Conservation (phyloP, 306 rosid genomes). For the Arachis stenosperma region DNA sequence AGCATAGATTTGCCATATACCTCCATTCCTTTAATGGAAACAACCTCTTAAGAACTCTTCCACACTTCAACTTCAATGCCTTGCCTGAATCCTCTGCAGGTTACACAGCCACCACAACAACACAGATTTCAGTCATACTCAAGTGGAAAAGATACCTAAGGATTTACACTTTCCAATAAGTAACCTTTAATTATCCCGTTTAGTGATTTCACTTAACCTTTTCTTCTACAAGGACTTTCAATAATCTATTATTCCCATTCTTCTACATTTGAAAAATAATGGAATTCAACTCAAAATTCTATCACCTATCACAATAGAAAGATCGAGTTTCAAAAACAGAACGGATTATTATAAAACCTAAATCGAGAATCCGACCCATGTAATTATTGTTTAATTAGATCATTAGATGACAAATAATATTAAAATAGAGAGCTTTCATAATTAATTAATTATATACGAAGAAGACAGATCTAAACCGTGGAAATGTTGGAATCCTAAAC, state of each 20-base stretch:
- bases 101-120: slow-evolving; percentile 65
- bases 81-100: slow-evolving; percentile 59
- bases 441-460: slow-evolving; percentile 13
- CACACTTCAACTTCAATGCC: slow-evolving; percentile 48
- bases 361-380: slow-evolving; percentile 7
- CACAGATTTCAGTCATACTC: slow-evolving; percentile 53
- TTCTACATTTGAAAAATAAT: neutral
- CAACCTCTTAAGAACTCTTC: slow-evolving; percentile 48
- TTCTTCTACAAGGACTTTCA: slow-evolving; percentile 13
- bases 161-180: slow-evolving; percentile 9
- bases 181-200: neutral
- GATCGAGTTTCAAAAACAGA: too few species aligned
- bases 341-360: slow-evolving; percentile 9
- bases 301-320: too few species aligned
- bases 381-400: too few species aligned
- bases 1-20: slow-evolving; percentile 73
- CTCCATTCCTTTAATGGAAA: slow-evolving; percentile 70
- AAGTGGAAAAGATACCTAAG: slow-evolving; percentile 27
- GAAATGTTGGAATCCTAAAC: neutral
- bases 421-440: slow-evolving; percentile 12
- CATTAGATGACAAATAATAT: slow-evolving; percentile 1
- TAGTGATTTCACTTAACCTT: neutral
- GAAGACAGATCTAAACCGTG: slow-evolving; percentile 54
- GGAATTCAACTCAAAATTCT: neutral
- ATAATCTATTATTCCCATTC: slow-evolving; percentile 3